Base-by-base conservation (phyloP, 2,329 filamentous ascomycete species). In the Apiospora pterosperma region DNA sequence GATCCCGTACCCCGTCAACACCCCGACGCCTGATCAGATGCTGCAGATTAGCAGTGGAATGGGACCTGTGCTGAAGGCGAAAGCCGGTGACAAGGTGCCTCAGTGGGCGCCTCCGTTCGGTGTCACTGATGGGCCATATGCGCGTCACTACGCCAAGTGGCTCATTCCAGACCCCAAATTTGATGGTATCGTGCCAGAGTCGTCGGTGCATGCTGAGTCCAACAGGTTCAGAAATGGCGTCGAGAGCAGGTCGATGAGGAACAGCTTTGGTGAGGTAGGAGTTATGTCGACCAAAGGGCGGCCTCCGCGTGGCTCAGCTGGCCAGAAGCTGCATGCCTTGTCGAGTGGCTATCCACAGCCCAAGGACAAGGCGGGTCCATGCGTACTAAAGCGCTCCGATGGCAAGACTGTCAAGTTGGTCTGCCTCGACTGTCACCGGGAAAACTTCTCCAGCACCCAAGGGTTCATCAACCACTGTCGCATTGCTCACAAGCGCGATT, bases 391-490 rank as follows among this genome's bases (percentile, higher is more conserved):
- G 79, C 90, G 93, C 71, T 60, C 63, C 44, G 94, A 98, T 78
- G 92, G 92, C 64, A 85, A 92, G 74, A 89, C 90, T 68, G 95
- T 98, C 68, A 96, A 97, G 78, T 85, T 98, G 60, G 90, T 97
- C 68, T 99, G 96, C 81, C 79, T 92, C 65, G 91, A 96, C 76
- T 98, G 96, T 78, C 85, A 93, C 61, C 87, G 95, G 68, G 92
- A 93, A 76, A 92, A 97, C 76, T 98, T 98, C 74, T 94, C 91
- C 64, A 98, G 94, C 80, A 96, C 94, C 0, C 96, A 98, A 77
- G 96, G 96, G n/a, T 98, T 98, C 79, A 96, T 99, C 80, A 99
- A 99, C 75, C 96, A 99, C 76, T 98, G 95, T 76, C 93, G 96
- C 64, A 98, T 99, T 72, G 93, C 94, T 31, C 96, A 99, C 79